Evolutionary conservation across 768 basidiomycete genomes (phyloP).

Genomic region (Pisolithus albus): DNA sequence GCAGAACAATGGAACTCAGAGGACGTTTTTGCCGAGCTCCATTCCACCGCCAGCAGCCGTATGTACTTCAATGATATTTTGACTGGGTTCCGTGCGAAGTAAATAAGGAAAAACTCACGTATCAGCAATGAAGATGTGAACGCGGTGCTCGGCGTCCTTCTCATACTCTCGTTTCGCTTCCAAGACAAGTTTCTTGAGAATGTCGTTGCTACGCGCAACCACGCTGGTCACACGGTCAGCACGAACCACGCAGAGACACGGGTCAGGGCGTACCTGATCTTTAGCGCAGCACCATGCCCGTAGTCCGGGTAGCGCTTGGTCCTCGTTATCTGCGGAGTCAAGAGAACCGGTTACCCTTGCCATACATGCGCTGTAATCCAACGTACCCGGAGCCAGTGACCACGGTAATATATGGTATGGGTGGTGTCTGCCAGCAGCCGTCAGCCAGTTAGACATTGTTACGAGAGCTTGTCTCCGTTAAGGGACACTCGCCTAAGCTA

Average conservation of each 20-base stretch:
- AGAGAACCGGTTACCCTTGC: constrained; percentile 13
- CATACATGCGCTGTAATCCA: constrained; percentile 8
- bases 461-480: constrained; percentile 4
- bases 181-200: constrained; percentile 78
- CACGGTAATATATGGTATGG: constrained; percentile 85
- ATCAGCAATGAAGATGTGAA: constrained; percentile 85
- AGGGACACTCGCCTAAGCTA: constrained; percentile 55
- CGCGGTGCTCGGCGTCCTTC: constrained; percentile 85
- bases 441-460: constrained; percentile 11
- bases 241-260: constrained; percentile 12
- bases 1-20: constrained; percentile 87
- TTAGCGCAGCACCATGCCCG: constrained; percentile 64
- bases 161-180: constrained; percentile 87
- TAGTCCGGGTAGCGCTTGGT: constrained; percentile 74
- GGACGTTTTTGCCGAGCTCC: constrained; percentile 84
- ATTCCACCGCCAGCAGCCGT: constrained; percentile 82
- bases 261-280: constrained; percentile 55
- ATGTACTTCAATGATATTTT: constrained; percentile 39
- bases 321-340: constrained; percentile 57
- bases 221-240: constrained; percentile 42
- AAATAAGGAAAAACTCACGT: constrained; percentile 48
- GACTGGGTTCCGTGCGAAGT: constrained; percentile 5
- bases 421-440: constrained; percentile 56
- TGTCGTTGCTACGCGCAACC: constrained; percentile 82
- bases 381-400: constrained; percentile 78